A percentile compares a stretch with the other conserved stretches of the same genome.
Evolutionary conservation across 2,329 filamentous ascomycete genomes (phyloP).

Genomic region (Ceratocystis huliohia): DNA sequence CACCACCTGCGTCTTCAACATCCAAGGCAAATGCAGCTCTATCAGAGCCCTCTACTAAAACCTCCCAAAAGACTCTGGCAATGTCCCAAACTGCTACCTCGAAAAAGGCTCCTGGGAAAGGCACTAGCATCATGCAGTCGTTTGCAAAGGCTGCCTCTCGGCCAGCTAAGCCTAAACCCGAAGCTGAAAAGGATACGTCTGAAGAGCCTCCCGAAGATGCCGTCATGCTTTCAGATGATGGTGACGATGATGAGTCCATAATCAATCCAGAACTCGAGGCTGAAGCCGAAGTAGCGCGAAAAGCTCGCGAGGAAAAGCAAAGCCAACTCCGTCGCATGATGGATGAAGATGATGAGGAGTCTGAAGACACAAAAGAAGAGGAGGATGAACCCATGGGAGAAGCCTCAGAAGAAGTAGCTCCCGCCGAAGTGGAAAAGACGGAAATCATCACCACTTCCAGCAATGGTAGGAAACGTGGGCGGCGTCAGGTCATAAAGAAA

Average conservation of each 20-base stretch:
- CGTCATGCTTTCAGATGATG: conserved; percentile 30
- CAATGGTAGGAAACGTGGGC: conserved; percentile 59
- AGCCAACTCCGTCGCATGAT: conserved; percentile 33
- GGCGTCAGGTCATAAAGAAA: conserved; percentile 74
- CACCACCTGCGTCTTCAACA: neutral
- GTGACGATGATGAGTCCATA: conserved; percentile 29
- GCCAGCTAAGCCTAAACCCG: conserved; percentile 38
- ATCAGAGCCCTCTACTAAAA: neutral
- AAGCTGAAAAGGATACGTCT: conserved; percentile 21
- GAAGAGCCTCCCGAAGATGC: conserved; percentile 25
- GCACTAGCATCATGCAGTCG: conserved; percentile 59
- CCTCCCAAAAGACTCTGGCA: neutral
- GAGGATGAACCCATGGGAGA: conserved; percentile 35
- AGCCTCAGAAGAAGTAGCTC: conserved; percentile 30
- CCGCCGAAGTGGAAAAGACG: conserved; percentile 30
- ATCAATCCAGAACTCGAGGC: conserved; percentile 12
- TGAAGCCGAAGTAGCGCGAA: conserved; percentile 25
- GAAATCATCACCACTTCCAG: conserved; percentile 41
- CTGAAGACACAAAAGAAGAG: conserved; percentile 35
- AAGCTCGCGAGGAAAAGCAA: conserved; percentile 28
- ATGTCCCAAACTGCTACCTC: neutral
- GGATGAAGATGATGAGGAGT: conserved; percentile 39
- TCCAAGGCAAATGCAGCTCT: neutral
- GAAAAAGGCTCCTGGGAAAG: conserved; percentile 9
- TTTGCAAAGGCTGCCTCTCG: conserved; percentile 51